Conservation (phyloP, 257 asterid genomes). For the Fraxinus americana region DNA sequence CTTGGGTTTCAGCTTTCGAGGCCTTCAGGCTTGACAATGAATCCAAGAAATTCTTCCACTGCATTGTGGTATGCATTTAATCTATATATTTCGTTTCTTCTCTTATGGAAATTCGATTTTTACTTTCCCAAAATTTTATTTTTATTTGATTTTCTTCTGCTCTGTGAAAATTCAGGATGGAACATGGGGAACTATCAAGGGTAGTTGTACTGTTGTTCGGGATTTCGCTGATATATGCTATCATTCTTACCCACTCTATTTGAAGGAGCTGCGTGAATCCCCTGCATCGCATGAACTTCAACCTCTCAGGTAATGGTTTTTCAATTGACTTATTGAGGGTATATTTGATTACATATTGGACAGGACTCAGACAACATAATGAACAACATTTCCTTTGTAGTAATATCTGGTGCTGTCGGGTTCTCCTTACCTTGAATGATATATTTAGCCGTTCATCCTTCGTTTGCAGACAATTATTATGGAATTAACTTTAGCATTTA, state of each 20-base stretch:
- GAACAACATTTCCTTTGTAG: neutral
- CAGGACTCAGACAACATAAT: neutral
- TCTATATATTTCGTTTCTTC: neutral
- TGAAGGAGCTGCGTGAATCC: conserved; percentile 66
- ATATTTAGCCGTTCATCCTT: neutral
- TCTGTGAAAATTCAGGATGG: conserved; percentile 65
- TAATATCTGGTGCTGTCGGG: no score
- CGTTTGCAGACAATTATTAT: no score
- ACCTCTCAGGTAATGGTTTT: conserved; percentile 65
- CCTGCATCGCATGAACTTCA: conserved; percentile 52
- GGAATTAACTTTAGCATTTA: neutral
- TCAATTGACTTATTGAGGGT: neutral
- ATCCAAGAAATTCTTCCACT: conserved; percentile 60
- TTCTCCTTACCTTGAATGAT: no score
- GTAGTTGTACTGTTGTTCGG: conserved; percentile 82
- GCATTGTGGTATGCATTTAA: conserved; percentile 57
- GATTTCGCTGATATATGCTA: conserved; percentile 92
- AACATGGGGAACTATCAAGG: conserved; percentile 82
- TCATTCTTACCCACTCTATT: conserved; percentile 67
- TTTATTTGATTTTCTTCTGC: neutral
- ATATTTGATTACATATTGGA: neutral
- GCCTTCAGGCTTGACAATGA: conserved; percentile 74
- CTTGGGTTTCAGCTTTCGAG: conserved; percentile 91
- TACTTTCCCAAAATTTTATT: neutral
- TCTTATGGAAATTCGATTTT: neutral